A percentile compares a stretch with the other conserved stretches of the same genome.
These are phyloP conservation scores for Saprolegnia parasitica DNA, from an alignment of 352 stramenopile genomes.

Conservation along the genomic window DNA sequence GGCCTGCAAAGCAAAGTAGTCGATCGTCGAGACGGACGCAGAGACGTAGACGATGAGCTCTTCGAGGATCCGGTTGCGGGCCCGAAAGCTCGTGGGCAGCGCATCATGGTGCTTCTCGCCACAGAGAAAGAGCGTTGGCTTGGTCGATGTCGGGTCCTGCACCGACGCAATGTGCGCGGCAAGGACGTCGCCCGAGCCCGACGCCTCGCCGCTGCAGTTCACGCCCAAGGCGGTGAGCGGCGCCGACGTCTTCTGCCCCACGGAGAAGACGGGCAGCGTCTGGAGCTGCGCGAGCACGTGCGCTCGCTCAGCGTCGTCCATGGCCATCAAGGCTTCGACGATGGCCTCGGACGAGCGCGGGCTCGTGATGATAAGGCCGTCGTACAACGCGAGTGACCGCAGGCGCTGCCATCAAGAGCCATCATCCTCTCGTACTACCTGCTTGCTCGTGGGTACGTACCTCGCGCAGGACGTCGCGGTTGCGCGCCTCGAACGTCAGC, in stretches of 20 bases:
- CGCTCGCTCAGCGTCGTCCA: conserved; percentile 30
- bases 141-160: conserved; percentile 34
- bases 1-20: conserved; percentile 35
- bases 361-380: conserved; percentile 67
- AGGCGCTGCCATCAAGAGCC: conserved; percentile 3
- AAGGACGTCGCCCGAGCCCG: conserved; percentile 62
- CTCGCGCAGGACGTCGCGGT: conserved; percentile 37
- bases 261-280: conserved; percentile 47
- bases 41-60: conserved; percentile 68
- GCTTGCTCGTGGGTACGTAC: conserved; percentile 25
- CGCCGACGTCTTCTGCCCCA: conserved; percentile 57
- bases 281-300: conserved; percentile 36
- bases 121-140: conserved; percentile 69
- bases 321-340: conserved; percentile 33
- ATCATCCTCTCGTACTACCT: background rate
- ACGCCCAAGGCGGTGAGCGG: conserved; percentile 54
- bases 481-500: conserved; percentile 62
- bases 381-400: conserved; percentile 40
- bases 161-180: conserved; percentile 36
- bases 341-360: conserved; percentile 61
- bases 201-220: conserved; percentile 54
- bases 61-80: conserved; percentile 42
- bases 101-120: conserved; percentile 63
- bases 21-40: conserved; percentile 43
- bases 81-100: conserved; percentile 58